Base-by-base conservation (phyloP, 768 basidiomycete genomes). In the Tephrocybe sp. region DNA sequence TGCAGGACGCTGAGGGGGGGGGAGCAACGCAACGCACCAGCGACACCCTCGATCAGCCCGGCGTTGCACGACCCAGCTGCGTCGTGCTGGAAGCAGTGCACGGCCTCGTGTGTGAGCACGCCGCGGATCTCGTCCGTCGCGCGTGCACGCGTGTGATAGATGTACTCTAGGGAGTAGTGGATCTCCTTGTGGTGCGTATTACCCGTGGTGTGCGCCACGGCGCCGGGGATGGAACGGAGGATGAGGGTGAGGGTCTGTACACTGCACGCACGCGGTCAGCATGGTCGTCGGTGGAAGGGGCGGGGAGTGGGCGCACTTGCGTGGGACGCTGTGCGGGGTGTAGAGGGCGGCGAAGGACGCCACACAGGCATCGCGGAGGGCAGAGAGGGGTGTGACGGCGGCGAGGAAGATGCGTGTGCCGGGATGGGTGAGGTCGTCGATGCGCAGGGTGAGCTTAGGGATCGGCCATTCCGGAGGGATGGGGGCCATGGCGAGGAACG, bases 1-100 rank as follows among this genome's bases (percentile, higher is more conserved):
- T 30, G 28, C 6, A 30, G 11, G n/a, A n/a, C n/a, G n/a, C n/a
- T n/a, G n/a, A 5, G 6, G 28, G 6, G 28, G 5, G 28, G 28
- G 11, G 6, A 39, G 38, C 38, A 39, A 21, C 38, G 33, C 18
- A 14, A 54, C 72, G 37, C 52, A 86, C 88, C 88, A 65, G 89
- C 90, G 21, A 93, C 75, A 17, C 90, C 90, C 62, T 93, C 90
- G 55, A 89, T 81, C 41, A 93, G 68, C 1, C 90, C 90, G 1
- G 79, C 77, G 0, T 87, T 86, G 57, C 79, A 84, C 37, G 76
- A 21, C 73, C 83, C 20, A 69, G 61, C 1, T n/a, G 76, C 86
- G 58, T 88, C 75, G 66, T 83, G 79, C 61, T 91, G 90, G 63
- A 76, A 91, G 61, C 86, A 90, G 56, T 92, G 90, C 5, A 89